Base-by-base conservation (phyloP, 2,329 filamentous ascomycete genomes). In the Cordyceps cicadae region DNA sequence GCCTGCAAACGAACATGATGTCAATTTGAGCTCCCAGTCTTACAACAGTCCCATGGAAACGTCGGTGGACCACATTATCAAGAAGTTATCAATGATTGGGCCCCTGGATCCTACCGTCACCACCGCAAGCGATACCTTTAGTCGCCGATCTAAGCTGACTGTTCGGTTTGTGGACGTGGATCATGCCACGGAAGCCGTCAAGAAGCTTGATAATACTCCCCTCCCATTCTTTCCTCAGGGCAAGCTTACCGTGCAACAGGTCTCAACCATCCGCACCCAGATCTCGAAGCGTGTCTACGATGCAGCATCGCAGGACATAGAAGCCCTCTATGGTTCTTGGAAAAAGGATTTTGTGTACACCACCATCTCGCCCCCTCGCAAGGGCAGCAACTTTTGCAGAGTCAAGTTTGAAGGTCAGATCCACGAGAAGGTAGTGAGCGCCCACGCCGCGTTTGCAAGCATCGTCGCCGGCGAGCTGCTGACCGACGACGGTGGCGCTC, bases 231-330 rank as follows among this genome's bases (percentile, higher is more conserved):
- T 17, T 11, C 1, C n/a, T 8, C 37, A 45, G 8, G 59, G 59
- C 17, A 57, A 46, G 21, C 59, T 61, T 11, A 61, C 59, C 14
- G 59, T 61, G 3, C 59, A 61, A 17, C 52, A 37, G 37, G 14
- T 61, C 15, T 57, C 19, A 17, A 51, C 59, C n/a, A 39, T 56
- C 2, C 53, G 59, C 24, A 56, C 55, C 9, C 32, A 37, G 19
- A 26, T 61, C 21, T 45, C 59, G 1, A 19, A 56, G 3, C 48
- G 56, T 7, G 41, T 61, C 21, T 61, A 57, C 19, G 7, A 15
- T 15, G 59, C 59, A 3, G 59, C 46, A 11, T 46, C 54, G n/a
- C 53, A 51, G 29, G 59, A 61, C 14, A 56, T 61, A 3, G 53
- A 61, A 15, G 53, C 53, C 26, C 15, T 57, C n/a, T 54, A 37